Base-by-base conservation (phyloP, 768 basidiomycete species). In the Lactarius quietus region DNA sequence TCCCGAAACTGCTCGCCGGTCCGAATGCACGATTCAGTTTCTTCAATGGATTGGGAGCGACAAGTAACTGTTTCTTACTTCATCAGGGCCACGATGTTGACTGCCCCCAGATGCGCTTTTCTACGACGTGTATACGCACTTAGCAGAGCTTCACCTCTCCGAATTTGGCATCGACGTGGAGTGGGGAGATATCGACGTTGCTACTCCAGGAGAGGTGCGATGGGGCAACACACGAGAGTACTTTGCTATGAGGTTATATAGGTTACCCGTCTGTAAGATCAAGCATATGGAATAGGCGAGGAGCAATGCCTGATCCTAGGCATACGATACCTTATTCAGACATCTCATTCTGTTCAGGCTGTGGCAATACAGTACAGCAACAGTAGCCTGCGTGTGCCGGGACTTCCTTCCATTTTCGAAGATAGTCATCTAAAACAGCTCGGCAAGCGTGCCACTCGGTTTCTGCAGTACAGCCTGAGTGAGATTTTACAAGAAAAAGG, bases 11-110 rank as follows among this genome's bases (percentile, higher is more conserved):
- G 6, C 79, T 98, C 18, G 81, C 82, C 26, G 86, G 86, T 17
- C 83, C 86, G n/a, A 80, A 86, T 17, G 88, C 90, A n/a, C 81
- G 86, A 18, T 92, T 95, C 73, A 89, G 93, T 66, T 99, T 98
- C 77, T 99, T 98, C 83, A 93, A 99, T 72, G 97, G 97, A 15
- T 83, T 99, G 10, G 97, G 93, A 18, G 96, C 95, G 35, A 98
- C 94, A 9, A 94, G 93, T 90, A 72, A 74, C 23, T 48, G 20
- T 26, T 28, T 39, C 61, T 53, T 12, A 26, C 53, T 43, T 52
- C 26, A 14, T 18, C 39, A 26, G 14, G 29, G 54, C 45, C 29
- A 58, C 8, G 35, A 54, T 26, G 29, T 38, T 57, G 36, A 66
- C 52, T n/a, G 28, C 29, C 1, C 18, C 15, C 71, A 96, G 94